A percentile compares a stretch with the other conserved stretches of the same genome.
Evolutionary conservation across 2,329 filamentous ascomycete species (phyloP).

Genomic region (Fusarium nisikadoi): DNA sequence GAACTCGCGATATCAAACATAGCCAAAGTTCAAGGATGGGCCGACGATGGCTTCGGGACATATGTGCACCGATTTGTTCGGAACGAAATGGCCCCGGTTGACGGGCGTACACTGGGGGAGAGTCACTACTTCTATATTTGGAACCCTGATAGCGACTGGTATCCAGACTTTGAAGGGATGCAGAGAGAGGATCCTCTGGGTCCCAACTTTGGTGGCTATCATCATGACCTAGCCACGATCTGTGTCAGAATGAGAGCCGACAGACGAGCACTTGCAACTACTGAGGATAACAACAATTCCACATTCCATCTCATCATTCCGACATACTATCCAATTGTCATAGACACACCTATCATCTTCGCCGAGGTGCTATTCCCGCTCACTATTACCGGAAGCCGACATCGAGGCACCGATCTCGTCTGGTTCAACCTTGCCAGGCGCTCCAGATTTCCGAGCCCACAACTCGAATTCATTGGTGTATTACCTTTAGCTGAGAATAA

Average conservation of each 20-base stretch:
- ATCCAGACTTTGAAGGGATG: neutral
- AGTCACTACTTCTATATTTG: neutral
- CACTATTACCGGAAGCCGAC: neutral
- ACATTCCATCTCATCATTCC: neutral
- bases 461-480: neutral
- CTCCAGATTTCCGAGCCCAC: accelerated
- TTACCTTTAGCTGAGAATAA: accelerated
- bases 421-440: neutral
- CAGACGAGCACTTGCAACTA: accelerated
- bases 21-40: accelerated
- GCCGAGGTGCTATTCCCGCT: accelerated
- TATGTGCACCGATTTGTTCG: accelerated
- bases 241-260: neutral
- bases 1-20: neutral
- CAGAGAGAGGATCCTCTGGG: accelerated
- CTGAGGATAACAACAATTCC: accelerated
- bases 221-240: neutral
- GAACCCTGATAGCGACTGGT: neutral
- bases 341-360: neutral
- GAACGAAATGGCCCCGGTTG: accelerated
- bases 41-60: neutral
- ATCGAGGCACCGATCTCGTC: accelerated
- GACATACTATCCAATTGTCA: neutral
- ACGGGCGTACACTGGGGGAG: accelerated
- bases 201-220: neutral